Evolutionary conservation across 31 red algal species (phyloP).

Genomic region (Odonthalia washingtoniensis): DNA sequence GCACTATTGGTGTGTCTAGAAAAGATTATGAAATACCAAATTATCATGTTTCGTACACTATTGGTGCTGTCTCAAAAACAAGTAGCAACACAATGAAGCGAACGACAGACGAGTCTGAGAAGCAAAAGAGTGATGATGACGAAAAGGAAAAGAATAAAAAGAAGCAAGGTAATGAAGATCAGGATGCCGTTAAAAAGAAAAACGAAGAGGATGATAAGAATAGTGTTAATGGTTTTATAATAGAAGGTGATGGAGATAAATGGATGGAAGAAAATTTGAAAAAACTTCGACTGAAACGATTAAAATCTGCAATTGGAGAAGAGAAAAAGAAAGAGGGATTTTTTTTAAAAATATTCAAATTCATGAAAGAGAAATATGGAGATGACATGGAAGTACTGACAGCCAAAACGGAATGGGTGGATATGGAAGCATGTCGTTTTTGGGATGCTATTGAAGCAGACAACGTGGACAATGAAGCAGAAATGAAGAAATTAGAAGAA

Average conservation of each 20-base stretch:
- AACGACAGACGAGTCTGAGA: background rate
- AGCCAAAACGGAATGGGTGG: constrained; percentile 43
- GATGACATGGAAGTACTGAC: constrained; percentile 58
- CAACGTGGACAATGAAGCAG: background rate
- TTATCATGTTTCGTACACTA: constrained; percentile 21
- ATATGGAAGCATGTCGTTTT: constrained; percentile 35
- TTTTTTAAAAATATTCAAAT: constrained; percentile 41
- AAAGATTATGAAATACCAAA: constrained; percentile 42
- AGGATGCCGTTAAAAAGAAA: constrained; percentile 8
- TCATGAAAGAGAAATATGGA: constrained; percentile 35
- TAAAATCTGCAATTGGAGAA: constrained; percentile 51
- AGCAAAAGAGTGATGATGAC: background rate
- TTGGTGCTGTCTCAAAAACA: background rate
- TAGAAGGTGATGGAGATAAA: constrained; percentile 41
- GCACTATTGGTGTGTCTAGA: constrained; percentile 27
- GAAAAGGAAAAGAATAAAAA: constrained; percentile 5
- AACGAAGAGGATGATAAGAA: constrained; percentile 9
- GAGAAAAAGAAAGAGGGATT: constrained; percentile 28
- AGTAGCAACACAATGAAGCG: background rate
- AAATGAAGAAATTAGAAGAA: constrained; percentile 30
- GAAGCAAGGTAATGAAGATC: constrained; percentile 17
- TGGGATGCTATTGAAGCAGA: constrained; percentile 5
- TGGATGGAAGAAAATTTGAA: constrained; percentile 64
- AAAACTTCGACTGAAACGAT: constrained; percentile 50
- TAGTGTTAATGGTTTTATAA: background rate